A percentile compares a stretch with the other conserved stretches of the same genome.
Evolutionary conservation across 2,329 filamentous ascomycete species (phyloP).

Genomic region (Neonectria punicea): DNA sequence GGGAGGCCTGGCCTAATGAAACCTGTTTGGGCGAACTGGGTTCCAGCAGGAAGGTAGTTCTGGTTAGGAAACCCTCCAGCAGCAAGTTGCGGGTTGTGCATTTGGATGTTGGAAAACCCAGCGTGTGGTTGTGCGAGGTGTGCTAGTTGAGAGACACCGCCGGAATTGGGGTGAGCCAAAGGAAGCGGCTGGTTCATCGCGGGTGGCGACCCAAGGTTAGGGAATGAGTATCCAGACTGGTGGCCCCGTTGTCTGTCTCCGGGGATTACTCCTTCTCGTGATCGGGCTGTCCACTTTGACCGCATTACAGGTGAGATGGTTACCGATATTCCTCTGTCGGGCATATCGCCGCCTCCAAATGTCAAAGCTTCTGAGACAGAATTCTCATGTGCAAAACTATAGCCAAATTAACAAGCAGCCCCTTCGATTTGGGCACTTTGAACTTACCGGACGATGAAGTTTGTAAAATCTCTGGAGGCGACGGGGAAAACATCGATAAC

Average conservation of each 20-base stretch:
- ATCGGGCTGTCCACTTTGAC: slow-evolving; percentile 46
- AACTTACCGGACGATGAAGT: slow-evolving; percentile 46
- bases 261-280: neutral
- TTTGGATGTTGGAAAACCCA: slow-evolving; percentile 14
- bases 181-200: slow-evolving; percentile 9
- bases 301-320: slow-evolving; percentile 42
- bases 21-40: slow-evolving; percentile 21
- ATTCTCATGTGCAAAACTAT: slow-evolving; percentile 42
- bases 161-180: neutral
- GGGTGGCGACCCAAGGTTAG: neutral
- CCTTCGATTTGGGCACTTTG: neutral
- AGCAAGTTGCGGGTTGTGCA: neutral
- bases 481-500: slow-evolving; percentile 45
- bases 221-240: slow-evolving; percentile 1
- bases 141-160: slow-evolving; percentile 6
- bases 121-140: slow-evolving; percentile 22
- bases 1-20: slow-evolving; percentile 11
- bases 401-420: slow-evolving; percentile 2
- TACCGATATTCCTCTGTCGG: slow-evolving; percentile 42
- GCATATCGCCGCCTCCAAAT: slow-evolving; percentile 35
- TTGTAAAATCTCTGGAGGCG: slow-evolving; percentile 17
- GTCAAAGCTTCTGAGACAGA: slow-evolving; percentile 43
- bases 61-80: neutral
- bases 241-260: slow-evolving; percentile 12
- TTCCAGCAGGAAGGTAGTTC: slow-evolving; percentile 12